A percentile compares a stretch with the other conserved stretches of the same genome.
Evolutionary conservation across 495 filamentous ascomycete species (phyloP).

Genomic region (Penicillium mononematosum): DNA sequence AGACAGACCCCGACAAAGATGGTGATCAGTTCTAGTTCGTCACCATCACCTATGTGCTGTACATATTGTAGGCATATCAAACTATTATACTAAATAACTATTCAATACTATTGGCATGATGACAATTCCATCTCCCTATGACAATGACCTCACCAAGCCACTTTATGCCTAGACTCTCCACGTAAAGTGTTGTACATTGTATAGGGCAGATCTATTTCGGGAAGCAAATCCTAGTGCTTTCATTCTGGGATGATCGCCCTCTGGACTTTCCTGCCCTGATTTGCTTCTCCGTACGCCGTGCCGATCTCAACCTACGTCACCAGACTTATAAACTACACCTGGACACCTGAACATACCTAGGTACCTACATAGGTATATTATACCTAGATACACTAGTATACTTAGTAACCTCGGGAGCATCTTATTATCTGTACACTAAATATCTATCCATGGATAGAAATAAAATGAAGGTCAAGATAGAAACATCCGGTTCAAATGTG

Average conservation of each 20-base stretch:
- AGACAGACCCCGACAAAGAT: constrained; percentile 10
- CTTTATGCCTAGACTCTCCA: not conserved
- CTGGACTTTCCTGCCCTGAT: not conserved
- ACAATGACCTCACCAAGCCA: constrained; percentile 6
- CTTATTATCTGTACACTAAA: not conserved
- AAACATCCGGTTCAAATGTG: not conserved
- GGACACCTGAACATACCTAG: no score
- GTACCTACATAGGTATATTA: no score
- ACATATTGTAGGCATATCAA: not conserved
- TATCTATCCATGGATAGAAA: no score
- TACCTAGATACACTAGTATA: not conserved
- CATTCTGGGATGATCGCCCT: not conserved
- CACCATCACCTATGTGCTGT: constrained; percentile 1
- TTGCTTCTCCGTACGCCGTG: not conserved
- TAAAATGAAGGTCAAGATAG: not conserved
- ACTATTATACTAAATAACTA: not conserved
- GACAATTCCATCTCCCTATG: not conserved
- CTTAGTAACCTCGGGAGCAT: not conserved
- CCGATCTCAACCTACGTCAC: constrained; percentile 5
- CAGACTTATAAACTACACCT: not conserved
- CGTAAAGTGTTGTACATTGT: no score
- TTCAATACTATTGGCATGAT: not conserved
- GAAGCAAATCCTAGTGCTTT: not conserved
- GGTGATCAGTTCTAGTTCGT: not conserved
- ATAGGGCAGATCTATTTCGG: constrained; percentile 2